Evolutionary conservation across 495 filamentous ascomycete species (phyloP), one percentile per base, ranked within the genome.

Genomic region (Xylaria sp.): DNA sequence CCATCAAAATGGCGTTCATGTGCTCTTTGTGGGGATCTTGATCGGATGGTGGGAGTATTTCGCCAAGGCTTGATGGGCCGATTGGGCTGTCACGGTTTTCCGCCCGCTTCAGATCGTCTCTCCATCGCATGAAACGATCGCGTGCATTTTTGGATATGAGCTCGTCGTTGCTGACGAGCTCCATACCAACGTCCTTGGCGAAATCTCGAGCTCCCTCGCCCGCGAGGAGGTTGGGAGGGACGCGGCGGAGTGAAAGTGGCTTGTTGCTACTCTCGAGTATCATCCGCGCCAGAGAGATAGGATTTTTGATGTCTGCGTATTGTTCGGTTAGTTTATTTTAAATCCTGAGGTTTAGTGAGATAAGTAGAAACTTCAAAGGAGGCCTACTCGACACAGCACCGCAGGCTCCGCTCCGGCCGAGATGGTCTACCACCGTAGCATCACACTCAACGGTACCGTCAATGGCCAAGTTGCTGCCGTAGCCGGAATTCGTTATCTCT

Each of bases 401-500:
- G 75, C 91, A 96, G 62, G 93, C 96, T 68, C 96, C 96, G 80
- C 95, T 98, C 74, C 93, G 89, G 14, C 96, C 96, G 57, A 89
- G 83, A 76, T 98, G 93, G 76, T 99, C 94, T 46, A 98, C 90
- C 46, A 99, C 88, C 0, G 93, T 93, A 43, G 96, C 97, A 81
- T 99, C 96, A 75, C 94, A 94, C 77, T 99, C 97, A 31, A 97
- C 96, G 19, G 89, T 88, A 3, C 96, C 96, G 72, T 98, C 91
- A 62, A 95, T 90, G 58, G 91, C 89, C n/a, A 98, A 81, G 75
- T 99, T 99, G 82, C 97, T 98, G 41, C 97, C 97, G 74, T 91
- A 98, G 19, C 97, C 96, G 19, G 95, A 91, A 80, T 99, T 99
- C 29, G 97, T 98, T 75, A 99, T 97, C 73, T 97, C 93, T 57